Conservation (phyloP, 2,329 filamentous ascomycete species). For the Sporothrix brasiliensis region DNA sequence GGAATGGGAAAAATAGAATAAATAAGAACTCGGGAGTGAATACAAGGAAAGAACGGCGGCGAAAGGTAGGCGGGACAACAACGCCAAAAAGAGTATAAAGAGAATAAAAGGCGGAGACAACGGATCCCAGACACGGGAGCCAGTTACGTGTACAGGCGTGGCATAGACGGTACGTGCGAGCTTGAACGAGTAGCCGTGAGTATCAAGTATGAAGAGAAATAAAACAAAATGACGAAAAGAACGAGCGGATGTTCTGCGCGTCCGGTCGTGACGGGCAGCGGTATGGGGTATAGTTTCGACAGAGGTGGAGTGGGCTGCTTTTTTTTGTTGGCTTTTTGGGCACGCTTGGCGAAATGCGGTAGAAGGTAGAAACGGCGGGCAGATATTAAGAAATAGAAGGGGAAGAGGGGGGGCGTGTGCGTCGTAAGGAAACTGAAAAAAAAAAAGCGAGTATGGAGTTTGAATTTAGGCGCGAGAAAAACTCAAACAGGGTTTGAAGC, state of each 20-base stretch:
- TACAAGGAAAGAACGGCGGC: background rate
- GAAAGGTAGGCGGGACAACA: constrained; percentile 4
- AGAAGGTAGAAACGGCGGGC: constrained; percentile 3
- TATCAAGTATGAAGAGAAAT: constrained; percentile 14
- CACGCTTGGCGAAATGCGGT: constrained; percentile 24
- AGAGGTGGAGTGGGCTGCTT: constrained; percentile 6
- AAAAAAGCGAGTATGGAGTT: background rate
- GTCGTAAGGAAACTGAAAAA: background rate
- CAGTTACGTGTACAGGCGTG: constrained; percentile 24
- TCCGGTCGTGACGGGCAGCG: background rate
- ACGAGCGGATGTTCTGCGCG: constrained; percentile 17
- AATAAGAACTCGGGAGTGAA: constrained; percentile 20
- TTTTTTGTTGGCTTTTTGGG: background rate
- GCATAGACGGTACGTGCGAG: constrained; percentile 17
- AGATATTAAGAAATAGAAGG: constrained; percentile 23
- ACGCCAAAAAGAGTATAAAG: background rate
- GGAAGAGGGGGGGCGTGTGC: constrained; percentile 2
- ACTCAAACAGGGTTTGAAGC: constrained; percentile 30
- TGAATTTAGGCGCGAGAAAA: constrained; percentile 33
- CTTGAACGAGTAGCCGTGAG: constrained; percentile 21
- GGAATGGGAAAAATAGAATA: constrained; percentile 17
- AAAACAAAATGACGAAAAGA: constrained; percentile 9
- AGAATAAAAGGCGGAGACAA: constrained; percentile 14
- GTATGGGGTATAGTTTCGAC: constrained; percentile 17
- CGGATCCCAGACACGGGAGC: constrained; percentile 24